Evolutionary conservation across 2,329 filamentous ascomycete genomes (phyloP), one percentile per base, ranked within the genome.

Genomic region (Claviceps humidiphila): DNA sequence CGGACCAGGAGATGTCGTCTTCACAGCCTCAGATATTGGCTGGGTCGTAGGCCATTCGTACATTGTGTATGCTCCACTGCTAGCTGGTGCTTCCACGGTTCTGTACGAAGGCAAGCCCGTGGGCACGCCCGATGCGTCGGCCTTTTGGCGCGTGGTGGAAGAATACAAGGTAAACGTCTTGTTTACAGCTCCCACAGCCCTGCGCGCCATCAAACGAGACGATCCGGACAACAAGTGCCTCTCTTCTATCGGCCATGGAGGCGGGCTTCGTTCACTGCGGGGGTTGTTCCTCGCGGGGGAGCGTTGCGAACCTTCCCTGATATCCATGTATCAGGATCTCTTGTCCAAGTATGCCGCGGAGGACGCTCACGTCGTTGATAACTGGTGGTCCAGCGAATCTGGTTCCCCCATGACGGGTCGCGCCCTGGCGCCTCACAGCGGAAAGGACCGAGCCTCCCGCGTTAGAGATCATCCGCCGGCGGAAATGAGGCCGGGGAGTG

Each of bases 51-150:
- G 68, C 16, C 68, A 89, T 63, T 85, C 82, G 5, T 96, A 93
- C 64, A 95, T 95, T 56, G 73, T 95, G 13, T 96, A 96, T 63
- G 90, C 81, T 4, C 90, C 90, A 13, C 77, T 97, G 5, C 77
- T 96, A 1, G 81, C 85, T 0, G 90, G 90, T 5, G 89, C 90
- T 2, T 84, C 89, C 1, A 95, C 89, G 0, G 80, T 96, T 1
- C 73, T 96, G 0, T 96, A 89, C 65, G 90, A 96, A 69, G 91
- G 90, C n/a, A 96, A 96, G 59, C 90, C 90, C 0, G 75, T 95
- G 13, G 89, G 89, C 4, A 95, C 89, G 0, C 90, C 90, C 0
- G 83, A 95, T 60, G 86, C 89, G 0, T 85, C 87, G 5, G 85
- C 85, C 0, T 93, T 96, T 64, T 97, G 90, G 90, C 76, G 89